These are phyloP conservation scores for Cutaneotrichosporon sp. DNA, from an alignment of 1,284 basidiomycete species.

Conservation along the genomic window DNA sequence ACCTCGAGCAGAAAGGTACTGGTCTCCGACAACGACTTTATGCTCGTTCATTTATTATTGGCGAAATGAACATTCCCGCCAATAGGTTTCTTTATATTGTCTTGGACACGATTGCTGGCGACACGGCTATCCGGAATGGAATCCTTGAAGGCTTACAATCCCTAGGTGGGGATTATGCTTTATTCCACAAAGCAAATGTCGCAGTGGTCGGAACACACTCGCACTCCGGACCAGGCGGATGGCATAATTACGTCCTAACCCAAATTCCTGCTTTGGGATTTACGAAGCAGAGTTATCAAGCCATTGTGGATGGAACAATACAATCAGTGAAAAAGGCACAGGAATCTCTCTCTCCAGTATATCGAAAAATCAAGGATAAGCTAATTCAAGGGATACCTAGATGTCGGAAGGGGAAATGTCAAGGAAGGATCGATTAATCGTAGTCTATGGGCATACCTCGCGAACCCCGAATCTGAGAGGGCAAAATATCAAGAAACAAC, in stretches of 20 bases:
- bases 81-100: conserved; percentile 21
- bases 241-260: conserved; percentile 22
- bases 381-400: conserved; percentile 9
- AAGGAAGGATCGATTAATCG: conserved; percentile 25
- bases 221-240: conserved; percentile 22
- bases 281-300: conserved; percentile 17
- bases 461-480: conserved; percentile 22
- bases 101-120: conserved; percentile 15
- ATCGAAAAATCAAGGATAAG: not conserved
- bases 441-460: conserved; percentile 17
- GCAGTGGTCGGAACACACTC: conserved; percentile 20
- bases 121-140: conserved; percentile 17
- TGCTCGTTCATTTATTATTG: conserved; percentile 21
- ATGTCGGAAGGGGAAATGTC: conserved; percentile 18
- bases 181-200: conserved; percentile 13
- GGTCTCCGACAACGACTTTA: conserved; percentile 20
- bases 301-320: conserved; percentile 16
- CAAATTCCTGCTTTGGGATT: conserved; percentile 19
- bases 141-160: conserved; percentile 17
- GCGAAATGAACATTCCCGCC: not conserved
- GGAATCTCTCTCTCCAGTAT: conserved; percentile 10
- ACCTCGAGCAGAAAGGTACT: conserved; percentile 16
- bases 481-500: conserved; percentile 14
- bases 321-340: conserved; percentile 16
- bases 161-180: conserved; percentile 6